These are phyloP conservation scores for Leishmania tarentolae DNA, from an alignment of 208 protist species.

Conservation along the genomic window DNA sequence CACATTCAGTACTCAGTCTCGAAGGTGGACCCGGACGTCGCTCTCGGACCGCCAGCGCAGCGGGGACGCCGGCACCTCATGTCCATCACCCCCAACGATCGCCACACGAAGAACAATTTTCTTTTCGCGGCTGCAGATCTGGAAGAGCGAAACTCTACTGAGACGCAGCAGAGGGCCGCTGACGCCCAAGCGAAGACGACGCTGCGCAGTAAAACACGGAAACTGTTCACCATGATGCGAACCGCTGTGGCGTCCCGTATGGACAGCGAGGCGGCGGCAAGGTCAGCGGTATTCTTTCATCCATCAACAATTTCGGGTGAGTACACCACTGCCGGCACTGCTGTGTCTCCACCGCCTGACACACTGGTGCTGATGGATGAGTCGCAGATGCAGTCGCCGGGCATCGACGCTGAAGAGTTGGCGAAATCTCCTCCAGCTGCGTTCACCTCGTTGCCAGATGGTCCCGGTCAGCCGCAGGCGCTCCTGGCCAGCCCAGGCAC, in stretches of 20 bases:
- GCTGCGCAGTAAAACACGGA: conserved; percentile 46
- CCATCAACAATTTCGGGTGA: conserved; percentile 7
- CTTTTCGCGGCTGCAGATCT: conserved; percentile 74
- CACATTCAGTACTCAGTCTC: conserved; percentile 82
- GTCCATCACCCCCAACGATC: conserved; percentile 76
- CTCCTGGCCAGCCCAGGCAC: neutral
- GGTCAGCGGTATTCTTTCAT: conserved; percentile 1
- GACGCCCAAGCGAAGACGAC: conserved; percentile 27
- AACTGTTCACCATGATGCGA: conserved; percentile 66
- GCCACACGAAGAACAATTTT: conserved; percentile 76
- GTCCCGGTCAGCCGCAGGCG: neutral
- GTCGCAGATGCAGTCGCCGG: conserved; percentile 19
- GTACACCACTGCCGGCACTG: conserved; percentile 3
- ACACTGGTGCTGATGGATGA: conserved; percentile 22
- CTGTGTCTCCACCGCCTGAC: conserved; percentile 10
- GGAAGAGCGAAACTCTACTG: conserved; percentile 43
- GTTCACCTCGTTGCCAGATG: conserved; percentile 12
- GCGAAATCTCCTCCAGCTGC: conserved; percentile 1
- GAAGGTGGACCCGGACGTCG: conserved; percentile 80
- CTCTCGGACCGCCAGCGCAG: conserved; percentile 68
- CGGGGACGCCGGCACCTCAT: conserved; percentile 67
- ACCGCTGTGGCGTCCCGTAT: conserved; percentile 29
- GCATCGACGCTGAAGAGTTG: neutral
- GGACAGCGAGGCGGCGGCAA: conserved; percentile 6
- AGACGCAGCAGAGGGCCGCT: conserved; percentile 34